These are phyloP conservation scores for Ustulina deusta DNA, from an alignment of 2,329 filamentous ascomycete species.

Conservation along the genomic window DNA sequence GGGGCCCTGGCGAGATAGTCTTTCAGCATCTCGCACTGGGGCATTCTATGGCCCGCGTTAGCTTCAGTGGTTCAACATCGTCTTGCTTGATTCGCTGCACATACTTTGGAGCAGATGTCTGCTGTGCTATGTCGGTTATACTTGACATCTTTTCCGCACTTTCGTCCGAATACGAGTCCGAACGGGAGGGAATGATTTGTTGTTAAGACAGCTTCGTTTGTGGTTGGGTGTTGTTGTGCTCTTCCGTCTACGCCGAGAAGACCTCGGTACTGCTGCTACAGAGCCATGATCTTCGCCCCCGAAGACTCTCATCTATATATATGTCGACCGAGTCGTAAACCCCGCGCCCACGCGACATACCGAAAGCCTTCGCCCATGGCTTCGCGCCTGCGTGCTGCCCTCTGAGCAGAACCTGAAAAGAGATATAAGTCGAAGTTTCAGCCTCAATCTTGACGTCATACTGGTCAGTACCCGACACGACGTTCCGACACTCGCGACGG, in stretches of 20 bases:
- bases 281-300: background rate
- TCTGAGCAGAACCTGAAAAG: constrained; percentile 21
- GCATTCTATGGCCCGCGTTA: constrained; percentile 27
- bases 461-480: background rate
- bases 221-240: background rate
- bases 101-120: constrained; percentile 17
- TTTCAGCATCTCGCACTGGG: constrained; percentile 42
- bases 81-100: background rate
- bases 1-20: constrained; percentile 42
- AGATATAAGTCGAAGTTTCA: background rate
- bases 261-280: background rate
- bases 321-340: constrained; percentile 23
- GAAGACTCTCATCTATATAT: constrained; percentile 22
- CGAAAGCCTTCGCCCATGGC: constrained; percentile 33
- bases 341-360: constrained; percentile 26
- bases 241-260: background rate
- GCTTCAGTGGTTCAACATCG: background rate
- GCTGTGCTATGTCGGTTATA: constrained; percentile 8
- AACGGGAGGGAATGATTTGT: background rate
- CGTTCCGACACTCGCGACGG: background rate
- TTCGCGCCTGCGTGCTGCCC: constrained; percentile 36
- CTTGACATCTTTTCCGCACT: constrained; percentile 11
- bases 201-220: background rate
- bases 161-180: background rate
- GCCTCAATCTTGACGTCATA: constrained; percentile 20